Conservation (phyloP, 2,329 filamentous ascomycete species). For the Neobulgaria alba region DNA sequence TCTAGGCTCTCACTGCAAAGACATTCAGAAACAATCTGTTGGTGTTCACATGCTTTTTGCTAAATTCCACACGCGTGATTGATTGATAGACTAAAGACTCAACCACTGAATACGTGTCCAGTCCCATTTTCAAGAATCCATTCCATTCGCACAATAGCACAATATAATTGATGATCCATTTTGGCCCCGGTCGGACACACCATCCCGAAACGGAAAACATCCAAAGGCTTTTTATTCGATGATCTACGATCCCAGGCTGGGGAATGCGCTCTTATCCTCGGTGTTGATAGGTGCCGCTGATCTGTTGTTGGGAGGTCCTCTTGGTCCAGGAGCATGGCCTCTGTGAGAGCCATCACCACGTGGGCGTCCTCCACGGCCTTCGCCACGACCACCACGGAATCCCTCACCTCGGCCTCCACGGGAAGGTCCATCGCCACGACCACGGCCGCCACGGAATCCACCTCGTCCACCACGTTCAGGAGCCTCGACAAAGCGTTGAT, state of each 20-base stretch:
- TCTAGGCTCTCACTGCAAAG: no score
- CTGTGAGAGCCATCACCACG: slow-evolving; percentile 40
- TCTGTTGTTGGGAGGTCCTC: slow-evolving; percentile 15
- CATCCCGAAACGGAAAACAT: slow-evolving; percentile 13
- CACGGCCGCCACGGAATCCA: slow-evolving; percentile 29
- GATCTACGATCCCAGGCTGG: slow-evolving; percentile 37
- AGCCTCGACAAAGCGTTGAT: slow-evolving; percentile 71
- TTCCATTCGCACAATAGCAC: slow-evolving; percentile 2
- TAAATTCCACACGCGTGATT: neutral
- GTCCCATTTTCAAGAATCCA: slow-evolving; percentile 7
- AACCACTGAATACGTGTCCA: slow-evolving; percentile 10
- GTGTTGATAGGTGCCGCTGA: slow-evolving; percentile 36
- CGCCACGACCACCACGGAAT: slow-evolving; percentile 36
- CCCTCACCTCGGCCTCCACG: slow-evolving; percentile 42
- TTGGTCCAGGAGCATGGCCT: slow-evolving; percentile 33
- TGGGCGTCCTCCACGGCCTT: slow-evolving; percentile 33
- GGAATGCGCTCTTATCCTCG: slow-evolving; percentile 43
- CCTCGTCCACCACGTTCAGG: slow-evolving; percentile 47
- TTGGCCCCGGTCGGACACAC: slow-evolving; percentile 10
- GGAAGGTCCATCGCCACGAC: slow-evolving; percentile 42
- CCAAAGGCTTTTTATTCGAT: slow-evolving; percentile 11
- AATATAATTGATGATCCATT: slow-evolving; percentile 15
- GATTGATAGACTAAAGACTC: slow-evolving; percentile 2
- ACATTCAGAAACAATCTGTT: no score
- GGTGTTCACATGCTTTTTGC: neutral